Evolutionary conservation across 148 eudicot species (phyloP), one percentile per base, ranked within the genome.

Genomic region (Suaeda aralocaspica): DNA sequence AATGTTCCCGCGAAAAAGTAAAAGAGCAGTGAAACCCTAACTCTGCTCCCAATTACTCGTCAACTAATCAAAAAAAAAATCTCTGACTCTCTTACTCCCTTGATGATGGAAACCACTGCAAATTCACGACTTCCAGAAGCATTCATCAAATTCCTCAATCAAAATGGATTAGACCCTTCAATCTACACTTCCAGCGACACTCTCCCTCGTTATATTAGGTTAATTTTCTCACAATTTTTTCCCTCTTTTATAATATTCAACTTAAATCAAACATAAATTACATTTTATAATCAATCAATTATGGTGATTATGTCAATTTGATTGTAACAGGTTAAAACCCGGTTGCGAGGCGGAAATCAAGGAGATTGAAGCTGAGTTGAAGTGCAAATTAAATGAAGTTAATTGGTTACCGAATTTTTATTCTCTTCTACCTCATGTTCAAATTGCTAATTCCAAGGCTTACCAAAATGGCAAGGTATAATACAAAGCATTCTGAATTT

Each of bases 171-270:
- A 73, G 92, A 91, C 58, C 88, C 95, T 44, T 79, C 85, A 24
- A 86, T 93, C 39, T 93, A 93, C 48, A 67, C 82, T 2, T 57
- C 79, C 25, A 66, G 51, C 30, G 82, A 88, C 65, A 66, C 81
- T 13, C 77, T 81, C 34, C 98, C 96, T 49, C 98, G 98, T 66
- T 93, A 90, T 61, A 60, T 93, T 63, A 88, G 98, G 98, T 90
- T 44, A 36, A 21, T 31, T 42, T 12, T 16, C n/a, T 18, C 45
- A 11, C 25, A 26, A 18, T 41, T 18, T 30, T 10, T 48, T 33
- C 49, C 44, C 25, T 21, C 10, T 42, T 33, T 21, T n/a, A n/a
- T n/a, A n/a, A n/a, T n/a, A n/a, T 51, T 28, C 18, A 13, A 36
- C 53, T 28, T 15, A 18, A 16, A n/a, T 70, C 19, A 22, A 10